phyloP scores from a whole-genome alignment of 2,329 filamentous ascomycete species.

The Escovopsis sp. region DNA sequence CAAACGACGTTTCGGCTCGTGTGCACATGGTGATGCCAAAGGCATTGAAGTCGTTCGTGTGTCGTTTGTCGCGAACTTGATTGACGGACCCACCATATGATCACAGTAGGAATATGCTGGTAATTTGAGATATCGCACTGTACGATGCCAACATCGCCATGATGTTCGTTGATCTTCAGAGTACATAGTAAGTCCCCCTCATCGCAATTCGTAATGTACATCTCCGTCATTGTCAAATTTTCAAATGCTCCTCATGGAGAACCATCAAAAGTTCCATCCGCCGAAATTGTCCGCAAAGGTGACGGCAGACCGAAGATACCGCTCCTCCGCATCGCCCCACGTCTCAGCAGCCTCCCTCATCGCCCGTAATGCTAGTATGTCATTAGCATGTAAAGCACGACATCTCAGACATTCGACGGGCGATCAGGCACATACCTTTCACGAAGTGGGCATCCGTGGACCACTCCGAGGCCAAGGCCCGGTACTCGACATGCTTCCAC shows the following conservation, averaged over 20 bases:
- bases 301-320: constrained; percentile 53
- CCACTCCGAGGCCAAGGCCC: constrained; percentile 53
- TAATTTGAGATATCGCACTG: neutral
- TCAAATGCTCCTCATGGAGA: neutral
- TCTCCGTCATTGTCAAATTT: neutral
- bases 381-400: constrained; percentile 2
- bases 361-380: constrained; percentile 46
- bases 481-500: constrained; percentile 65
- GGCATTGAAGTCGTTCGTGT: no score
- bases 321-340: constrained; percentile 55
- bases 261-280: constrained; percentile 37
- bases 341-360: constrained; percentile 61
- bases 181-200: no score
- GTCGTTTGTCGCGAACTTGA: no score
- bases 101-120: neutral
- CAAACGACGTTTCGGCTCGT: no score
- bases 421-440: constrained; percentile 44
- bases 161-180: neutral
- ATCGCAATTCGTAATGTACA: no score
- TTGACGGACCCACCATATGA: neutral
- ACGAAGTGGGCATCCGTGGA: constrained; percentile 70
- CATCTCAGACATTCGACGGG: no score
- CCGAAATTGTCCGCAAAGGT: constrained; percentile 60
- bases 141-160: neutral
- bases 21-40: no score